These are phyloP conservation scores for Corylus americana DNA, from an alignment of 306 rosid genomes.

Conservation along the genomic window DNA sequence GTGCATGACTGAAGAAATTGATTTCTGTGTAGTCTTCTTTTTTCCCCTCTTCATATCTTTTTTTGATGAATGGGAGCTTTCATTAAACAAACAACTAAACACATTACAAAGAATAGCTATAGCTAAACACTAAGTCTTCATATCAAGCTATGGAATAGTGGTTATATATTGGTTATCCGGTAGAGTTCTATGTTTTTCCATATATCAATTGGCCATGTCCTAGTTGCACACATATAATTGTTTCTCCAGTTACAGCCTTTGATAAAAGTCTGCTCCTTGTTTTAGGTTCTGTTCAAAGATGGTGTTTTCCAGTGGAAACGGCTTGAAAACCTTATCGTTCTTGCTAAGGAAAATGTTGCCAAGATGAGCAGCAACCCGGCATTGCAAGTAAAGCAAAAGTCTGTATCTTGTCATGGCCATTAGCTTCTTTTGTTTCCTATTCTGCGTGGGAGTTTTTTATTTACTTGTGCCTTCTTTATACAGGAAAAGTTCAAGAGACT, in stretches of 20 bases:
- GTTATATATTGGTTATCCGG: background rate
- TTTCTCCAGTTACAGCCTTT: constrained; percentile 2
- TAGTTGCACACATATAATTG: background rate
- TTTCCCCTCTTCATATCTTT: background rate
- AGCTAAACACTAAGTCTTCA: background rate
- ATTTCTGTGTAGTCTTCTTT: background rate
- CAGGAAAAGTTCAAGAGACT: constrained; percentile 59
- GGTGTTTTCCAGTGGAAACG: constrained; percentile 98
- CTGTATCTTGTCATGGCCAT: constrained; percentile 34
- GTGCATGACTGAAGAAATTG: constrained; percentile 9
- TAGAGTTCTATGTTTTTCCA: background rate
- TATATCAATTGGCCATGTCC: background rate
- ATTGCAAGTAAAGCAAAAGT: constrained; percentile 63
- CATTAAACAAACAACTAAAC: no score
- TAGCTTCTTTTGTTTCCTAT: constrained; percentile 26
- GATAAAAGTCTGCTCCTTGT: constrained; percentile 21
- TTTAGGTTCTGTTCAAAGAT: constrained; percentile 91
- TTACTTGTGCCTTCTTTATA: constrained; percentile 21
- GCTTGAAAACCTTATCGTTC: constrained; percentile 93
- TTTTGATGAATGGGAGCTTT: no score
- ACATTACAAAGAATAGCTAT: no score
- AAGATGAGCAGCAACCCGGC: constrained; percentile 98
- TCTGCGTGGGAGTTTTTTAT: constrained; percentile 25
- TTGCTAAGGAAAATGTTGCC: constrained; percentile 92
- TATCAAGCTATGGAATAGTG: background rate